Base-by-base conservation (phyloP, 768 basidiomycete genomes). In the Boletus edulis region DNA sequence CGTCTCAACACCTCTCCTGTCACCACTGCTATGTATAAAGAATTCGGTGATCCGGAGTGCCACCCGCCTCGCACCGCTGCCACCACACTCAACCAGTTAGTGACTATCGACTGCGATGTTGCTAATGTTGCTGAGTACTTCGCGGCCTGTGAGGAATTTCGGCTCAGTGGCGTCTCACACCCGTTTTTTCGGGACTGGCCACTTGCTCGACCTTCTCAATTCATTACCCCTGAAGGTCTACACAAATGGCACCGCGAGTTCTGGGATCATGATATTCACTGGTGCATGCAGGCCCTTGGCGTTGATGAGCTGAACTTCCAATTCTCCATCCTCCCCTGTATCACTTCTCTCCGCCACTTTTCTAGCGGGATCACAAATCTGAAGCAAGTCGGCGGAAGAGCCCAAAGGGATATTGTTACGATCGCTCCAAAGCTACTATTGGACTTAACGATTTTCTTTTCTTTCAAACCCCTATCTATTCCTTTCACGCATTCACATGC, bases 261-360 rank as follows among this genome's bases (percentile, higher is more conserved):
- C 24, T 48, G 35, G 35, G 22, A 48, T 27, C 47, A 48, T 2
- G 4, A 48, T 6, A 14, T 48, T 48, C 15, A 3, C 18, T 48
- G 47, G 47, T 48, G 47, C 15, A 48, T 3, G 0, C 5, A 17
- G 1, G 47, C 35, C 12, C 34, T 48, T 27, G 47, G 47, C 2
- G 11, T 12, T 4, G 12, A 6, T 11, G 37, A 38, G 13, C 20
- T 48, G 3, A 32, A 38, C 37, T 48, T 48, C 4, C 10, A 2
- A n/a, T 48, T 48, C 24, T 48, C 47, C 2, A 13, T 38, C 5
- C 10, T 48, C 17, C 47, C 47, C 17, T 7, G 0, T 4, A 27
- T 54, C 27, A 53, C 44, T n/a, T 73, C 74, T 4, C 71, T 67
- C 46, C 58, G 67, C 18, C 75, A 76, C 34, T 78, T 76, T 49